phyloP scores from a whole-genome alignment of 2,329 filamentous ascomycete genomes.

The Biscogniauxia marginata region DNA sequence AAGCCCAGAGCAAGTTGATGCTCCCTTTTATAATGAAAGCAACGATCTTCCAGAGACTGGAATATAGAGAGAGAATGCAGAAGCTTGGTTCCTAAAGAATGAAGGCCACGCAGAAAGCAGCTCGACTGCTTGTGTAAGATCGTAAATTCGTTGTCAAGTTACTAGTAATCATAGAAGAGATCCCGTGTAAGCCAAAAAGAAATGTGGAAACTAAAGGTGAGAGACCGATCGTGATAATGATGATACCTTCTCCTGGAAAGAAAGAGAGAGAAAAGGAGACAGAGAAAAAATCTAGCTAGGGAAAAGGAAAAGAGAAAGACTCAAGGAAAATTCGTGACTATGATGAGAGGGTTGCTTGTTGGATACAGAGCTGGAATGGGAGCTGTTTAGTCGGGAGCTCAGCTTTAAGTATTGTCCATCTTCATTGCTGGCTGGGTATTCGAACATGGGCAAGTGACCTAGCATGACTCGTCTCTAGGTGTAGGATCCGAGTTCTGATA shows the following conservation, averaged over 20 bases:
- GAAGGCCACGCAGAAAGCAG: slow-evolving; percentile 12
- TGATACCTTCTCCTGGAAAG: slow-evolving; percentile 17
- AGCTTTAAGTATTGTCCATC: slow-evolving; percentile 24
- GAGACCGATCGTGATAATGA: slow-evolving; percentile 22
- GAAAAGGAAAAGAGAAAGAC: slow-evolving; percentile 29
- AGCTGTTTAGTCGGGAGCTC: slow-evolving; percentile 2
- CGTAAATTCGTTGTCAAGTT: neutral
- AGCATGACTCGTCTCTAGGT: neutral
- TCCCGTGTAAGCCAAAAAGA: slow-evolving; percentile 13
- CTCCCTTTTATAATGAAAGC: neutral
- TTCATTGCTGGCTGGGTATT: too few species aligned
- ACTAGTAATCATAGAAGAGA: slow-evolving; percentile 1
- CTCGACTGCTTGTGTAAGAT: slow-evolving; percentile 18
- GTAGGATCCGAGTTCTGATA: neutral
- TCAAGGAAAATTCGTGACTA: slow-evolving; percentile 25
- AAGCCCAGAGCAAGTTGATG: neutral
- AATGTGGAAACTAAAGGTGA: slow-evolving; percentile 10
- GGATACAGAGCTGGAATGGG: slow-evolving; percentile 21
- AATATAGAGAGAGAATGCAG: neutral
- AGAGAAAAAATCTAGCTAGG: slow-evolving; percentile 24
- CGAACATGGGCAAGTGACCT: neutral
- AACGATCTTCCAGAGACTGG: neutral
- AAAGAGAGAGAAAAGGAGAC: slow-evolving; percentile 28
- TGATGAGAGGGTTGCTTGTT: slow-evolving; percentile 13
- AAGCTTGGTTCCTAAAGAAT: neutral